These are phyloP conservation scores for Acacia pycnantha DNA, from an alignment of 331 rosid genomes.

Conservation along the genomic window DNA sequence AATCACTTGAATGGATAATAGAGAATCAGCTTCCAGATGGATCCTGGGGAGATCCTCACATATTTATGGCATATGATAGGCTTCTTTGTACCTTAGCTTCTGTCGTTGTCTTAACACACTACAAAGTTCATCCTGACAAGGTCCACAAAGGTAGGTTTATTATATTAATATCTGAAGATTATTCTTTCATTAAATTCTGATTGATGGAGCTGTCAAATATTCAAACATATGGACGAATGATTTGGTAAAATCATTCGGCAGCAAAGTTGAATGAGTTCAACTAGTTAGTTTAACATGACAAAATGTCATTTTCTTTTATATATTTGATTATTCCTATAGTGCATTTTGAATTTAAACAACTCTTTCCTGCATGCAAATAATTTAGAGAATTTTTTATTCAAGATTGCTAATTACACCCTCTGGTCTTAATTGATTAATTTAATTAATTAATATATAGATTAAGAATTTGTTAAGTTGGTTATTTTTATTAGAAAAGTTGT, in stretches of 20 bases:
- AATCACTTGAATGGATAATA: constrained; percentile 53
- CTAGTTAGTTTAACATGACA: background rate
- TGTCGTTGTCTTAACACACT: constrained; percentile 46
- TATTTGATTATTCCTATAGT: background rate
- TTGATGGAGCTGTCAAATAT: background rate
- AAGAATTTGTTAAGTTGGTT: background rate
- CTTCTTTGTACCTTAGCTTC: constrained; percentile 59
- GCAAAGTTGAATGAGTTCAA: no score
- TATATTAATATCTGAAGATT: background rate
- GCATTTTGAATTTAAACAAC: background rate
- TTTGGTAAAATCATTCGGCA: background rate
- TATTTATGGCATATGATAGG: constrained; percentile 57
- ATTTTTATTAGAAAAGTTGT: no score
- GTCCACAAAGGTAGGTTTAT: constrained; percentile 40
- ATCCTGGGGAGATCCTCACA: constrained; percentile 57
- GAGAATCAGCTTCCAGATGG: constrained; percentile 56
- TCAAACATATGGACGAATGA: background rate
- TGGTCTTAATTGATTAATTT: background rate
- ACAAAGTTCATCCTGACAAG: constrained; percentile 52
- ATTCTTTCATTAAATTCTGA: background rate
- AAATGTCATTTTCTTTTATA: background rate
- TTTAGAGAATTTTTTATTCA: background rate
- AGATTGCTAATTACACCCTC: no score
- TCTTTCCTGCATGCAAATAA: background rate
- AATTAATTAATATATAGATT: no score